A percentile compares a stretch with the other conserved stretches of the same genome.
These are phyloP conservation scores for Striga asiatica DNA, from an alignment of 257 asterid species.

Conservation along the genomic window DNA sequence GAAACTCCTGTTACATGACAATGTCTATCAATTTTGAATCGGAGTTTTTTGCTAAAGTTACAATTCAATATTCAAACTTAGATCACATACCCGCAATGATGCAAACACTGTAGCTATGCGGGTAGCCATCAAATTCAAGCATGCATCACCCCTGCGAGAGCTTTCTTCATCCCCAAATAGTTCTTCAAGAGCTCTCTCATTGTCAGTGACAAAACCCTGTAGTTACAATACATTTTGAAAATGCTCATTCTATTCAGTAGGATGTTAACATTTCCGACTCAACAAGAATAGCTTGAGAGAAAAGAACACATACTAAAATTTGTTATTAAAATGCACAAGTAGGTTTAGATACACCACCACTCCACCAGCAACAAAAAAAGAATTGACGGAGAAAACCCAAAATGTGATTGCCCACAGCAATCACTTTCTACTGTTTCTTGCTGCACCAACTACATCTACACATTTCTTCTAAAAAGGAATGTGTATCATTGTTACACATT, in stretches of 20 bases:
- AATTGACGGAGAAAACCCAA: too few species aligned
- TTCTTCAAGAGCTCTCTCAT: constrained; percentile 90
- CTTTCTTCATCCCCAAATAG: constrained; percentile 92
- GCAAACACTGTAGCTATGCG: constrained; percentile 95
- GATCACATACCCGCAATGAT: constrained; percentile 65
- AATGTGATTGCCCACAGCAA: too few species aligned
- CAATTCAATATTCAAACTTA: constrained; percentile 10
- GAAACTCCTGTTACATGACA: constrained; percentile 75
- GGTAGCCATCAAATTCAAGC: constrained; percentile 77
- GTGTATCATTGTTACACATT: too few species aligned
- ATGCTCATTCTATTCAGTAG: neutral
- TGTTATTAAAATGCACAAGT: neutral
- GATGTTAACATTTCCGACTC: constrained; percentile 11
- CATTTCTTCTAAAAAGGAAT: too few species aligned
- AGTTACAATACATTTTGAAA: constrained; percentile 4
- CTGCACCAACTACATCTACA: too few species aligned
- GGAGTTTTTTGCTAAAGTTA: neutral
- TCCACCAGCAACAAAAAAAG: too few species aligned
- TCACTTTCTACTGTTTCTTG: too few species aligned
- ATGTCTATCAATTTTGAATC: constrained; percentile 5
- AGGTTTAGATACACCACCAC: too few species aligned
- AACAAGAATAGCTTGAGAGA: constrained; percentile 1
- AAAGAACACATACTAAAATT: constrained; percentile 2
- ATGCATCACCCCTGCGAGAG: constrained; percentile 66
- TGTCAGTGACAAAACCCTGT: constrained; percentile 88